Percentiles rank a stretch among this genome's conserved stretches.
These are phyloP conservation scores for Populus ilicifolia DNA, from an alignment of 345 rosid genomes.

Conservation along the genomic window DNA sequence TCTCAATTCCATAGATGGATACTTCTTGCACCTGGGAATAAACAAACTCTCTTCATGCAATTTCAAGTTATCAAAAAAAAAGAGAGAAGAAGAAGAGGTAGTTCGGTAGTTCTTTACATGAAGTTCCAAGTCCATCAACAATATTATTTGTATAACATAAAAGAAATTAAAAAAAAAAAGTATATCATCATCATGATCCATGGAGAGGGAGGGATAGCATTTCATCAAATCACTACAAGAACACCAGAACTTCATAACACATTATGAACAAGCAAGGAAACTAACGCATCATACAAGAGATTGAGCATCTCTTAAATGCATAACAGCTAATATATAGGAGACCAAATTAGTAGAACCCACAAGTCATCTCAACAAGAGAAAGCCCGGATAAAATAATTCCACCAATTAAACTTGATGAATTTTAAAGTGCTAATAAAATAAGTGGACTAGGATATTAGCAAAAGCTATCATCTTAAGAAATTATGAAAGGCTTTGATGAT, in stretches of 20 bases:
- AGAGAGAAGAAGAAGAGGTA: neutral
- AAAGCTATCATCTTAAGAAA: neutral
- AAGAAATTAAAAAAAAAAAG: neutral
- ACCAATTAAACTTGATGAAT: neutral
- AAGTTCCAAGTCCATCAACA: neutral
- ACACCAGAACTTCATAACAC: neutral
- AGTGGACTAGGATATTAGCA: neutral
- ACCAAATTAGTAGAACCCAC: neutral
- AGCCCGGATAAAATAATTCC: neutral
- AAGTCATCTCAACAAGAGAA: neutral
- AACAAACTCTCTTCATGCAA: slow-evolving; percentile 2
- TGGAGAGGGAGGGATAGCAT: neutral
- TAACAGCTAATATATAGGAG: neutral
- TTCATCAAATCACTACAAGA: neutral
- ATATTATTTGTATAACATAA: neutral
- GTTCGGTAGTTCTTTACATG: neutral
- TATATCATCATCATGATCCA: neutral
- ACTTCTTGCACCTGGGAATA: slow-evolving; percentile 82
- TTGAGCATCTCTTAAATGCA: neutral
- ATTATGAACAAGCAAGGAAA: neutral
- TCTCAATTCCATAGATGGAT: slow-evolving; percentile 96
- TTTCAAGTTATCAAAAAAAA: neutral
- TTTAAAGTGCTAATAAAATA: neutral
- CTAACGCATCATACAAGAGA: neutral
- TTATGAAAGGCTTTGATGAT: neutral